Base-by-base conservation (phyloP, 2,329 filamentous ascomycete genomes). In the Helotiales sp. region DNA sequence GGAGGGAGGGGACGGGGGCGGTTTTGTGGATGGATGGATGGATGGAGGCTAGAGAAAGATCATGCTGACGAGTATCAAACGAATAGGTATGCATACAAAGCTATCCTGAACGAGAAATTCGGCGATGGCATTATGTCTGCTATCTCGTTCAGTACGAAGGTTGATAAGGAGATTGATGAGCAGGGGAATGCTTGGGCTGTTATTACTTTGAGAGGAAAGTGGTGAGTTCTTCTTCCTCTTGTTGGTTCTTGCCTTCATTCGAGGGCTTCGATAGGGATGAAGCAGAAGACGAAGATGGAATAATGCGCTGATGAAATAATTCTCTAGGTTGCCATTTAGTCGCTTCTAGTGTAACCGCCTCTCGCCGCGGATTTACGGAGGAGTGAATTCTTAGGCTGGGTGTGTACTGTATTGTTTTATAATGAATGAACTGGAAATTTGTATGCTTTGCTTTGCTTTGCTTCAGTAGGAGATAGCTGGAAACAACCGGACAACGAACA, bases 91-190 rank as follows among this genome's bases (percentile, higher is more conserved):
- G 92, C 94, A 0, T 97, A 96, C 82, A 97, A 97, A 85, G 94
- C 60, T 0, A 87, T 98, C 4, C 78, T 97, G 79, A 97, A 98
- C 74, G 95, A 98, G 86, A 97, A 97, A 84, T 93, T 93, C 77
- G 91, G 91, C 0, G 91, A 94, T 77, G 95, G 95, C 0, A 98
- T 98, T 77, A 97, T 98, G 95, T 97, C 93, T 77, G 95, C 94
- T 0, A 97, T 97, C 76, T 89, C 89, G 17, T 97, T 97, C 79
- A 91, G 89, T 61, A 97, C 93, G 0, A 93, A 93, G 77, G 91
- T 98, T 2, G 93, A 97, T 79, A 97, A 96, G 86, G 95, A 98
- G 86, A 89, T 90, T 1, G 95, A 97, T 78, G 88, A 91, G 68
- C 87, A 92, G 75, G 94, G 93, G 3, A 86, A 87, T 62, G 84